These are phyloP conservation scores for Boletus huronensis DNA, from an alignment of 768 basidiomycete genomes.

Conservation along the genomic window DNA sequence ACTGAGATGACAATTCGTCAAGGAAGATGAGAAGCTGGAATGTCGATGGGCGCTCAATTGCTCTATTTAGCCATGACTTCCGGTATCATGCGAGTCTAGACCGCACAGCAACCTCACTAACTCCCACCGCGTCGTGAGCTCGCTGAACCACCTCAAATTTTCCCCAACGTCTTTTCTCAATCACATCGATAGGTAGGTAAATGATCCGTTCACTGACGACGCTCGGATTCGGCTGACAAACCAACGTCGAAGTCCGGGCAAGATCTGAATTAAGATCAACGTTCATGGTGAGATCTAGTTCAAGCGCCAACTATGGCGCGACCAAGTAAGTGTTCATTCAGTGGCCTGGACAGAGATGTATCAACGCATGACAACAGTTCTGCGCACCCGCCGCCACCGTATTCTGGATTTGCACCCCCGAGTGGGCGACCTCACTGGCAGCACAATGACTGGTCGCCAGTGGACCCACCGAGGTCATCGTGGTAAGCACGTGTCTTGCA, in stretches of 20 bases:
- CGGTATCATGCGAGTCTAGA: no score
- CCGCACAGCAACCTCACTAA: no score
- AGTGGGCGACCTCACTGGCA: background rate
- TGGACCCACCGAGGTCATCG: background rate
- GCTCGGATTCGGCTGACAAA: background rate
- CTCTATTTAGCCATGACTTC: no score
- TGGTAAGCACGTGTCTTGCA: conserved; percentile 3
- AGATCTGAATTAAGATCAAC: background rate
- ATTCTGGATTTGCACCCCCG: background rate
- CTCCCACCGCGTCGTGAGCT: no score
- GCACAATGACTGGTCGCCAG: background rate
- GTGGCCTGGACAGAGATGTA: no score
- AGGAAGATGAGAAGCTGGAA: no score
- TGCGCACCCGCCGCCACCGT: conserved; percentile 8
- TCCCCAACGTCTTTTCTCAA: no score
- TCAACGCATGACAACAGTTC: background rate
- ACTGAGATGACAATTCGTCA: no score
- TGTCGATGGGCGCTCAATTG: no score
- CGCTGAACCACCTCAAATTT: background rate
- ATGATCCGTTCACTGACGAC: background rate
- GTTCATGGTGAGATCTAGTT: background rate
- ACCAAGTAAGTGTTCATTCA: background rate
- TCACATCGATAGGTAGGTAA: background rate
- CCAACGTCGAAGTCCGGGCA: background rate
- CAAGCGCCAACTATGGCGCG: conserved; percentile 2